A percentile compares a stretch with the other conserved stretches of the same genome.
Evolutionary conservation across 2,329 filamentous ascomycete species (phyloP).

Genomic region (Colletotrichum sp.): DNA sequence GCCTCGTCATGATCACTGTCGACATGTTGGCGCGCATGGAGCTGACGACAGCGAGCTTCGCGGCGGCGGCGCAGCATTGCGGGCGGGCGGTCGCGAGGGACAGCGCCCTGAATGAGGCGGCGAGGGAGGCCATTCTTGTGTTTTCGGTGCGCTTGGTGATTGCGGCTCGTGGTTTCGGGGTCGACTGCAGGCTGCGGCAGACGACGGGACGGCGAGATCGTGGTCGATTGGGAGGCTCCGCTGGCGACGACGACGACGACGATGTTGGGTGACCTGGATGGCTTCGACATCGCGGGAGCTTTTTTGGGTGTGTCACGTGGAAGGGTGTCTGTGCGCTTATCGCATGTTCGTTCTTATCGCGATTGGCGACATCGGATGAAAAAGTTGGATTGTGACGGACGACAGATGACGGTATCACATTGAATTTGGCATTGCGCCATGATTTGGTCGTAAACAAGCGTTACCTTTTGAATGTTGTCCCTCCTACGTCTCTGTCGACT

Average conservation of each 20-base stretch:
- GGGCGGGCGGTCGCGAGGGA: constrained; percentile 21
- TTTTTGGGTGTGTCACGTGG: constrained; percentile 5
- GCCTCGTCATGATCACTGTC: constrained; percentile 16
- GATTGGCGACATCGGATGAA: background rate
- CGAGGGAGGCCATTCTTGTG: constrained; percentile 20
- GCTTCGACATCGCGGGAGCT: background rate
- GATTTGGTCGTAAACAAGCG: rapidly evolving
- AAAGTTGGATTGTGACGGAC: background rate
- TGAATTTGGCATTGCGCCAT: background rate
- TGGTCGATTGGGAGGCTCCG: background rate
- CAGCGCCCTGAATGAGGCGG: constrained; percentile 25
- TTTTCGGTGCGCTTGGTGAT: background rate
- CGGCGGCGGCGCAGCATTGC: background rate
- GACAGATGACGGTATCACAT: rapidly evolving
- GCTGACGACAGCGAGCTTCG: background rate
- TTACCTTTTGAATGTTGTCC: too few relatives aligned
- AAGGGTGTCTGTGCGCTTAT: background rate
- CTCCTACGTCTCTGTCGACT: too few relatives aligned
- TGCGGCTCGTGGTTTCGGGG: background rate
- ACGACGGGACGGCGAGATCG: background rate
- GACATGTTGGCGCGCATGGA: constrained; percentile 13
- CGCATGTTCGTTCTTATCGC: background rate
- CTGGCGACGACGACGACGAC: background rate
- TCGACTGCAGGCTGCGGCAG: background rate
- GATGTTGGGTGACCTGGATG: background rate